Percentiles rank a stretch among this genome's conserved stretches.
These are phyloP conservation scores for Diplogelasinospora grovesii DNA, from an alignment of 495 filamentous ascomycete species.

Conservation along the genomic window DNA sequence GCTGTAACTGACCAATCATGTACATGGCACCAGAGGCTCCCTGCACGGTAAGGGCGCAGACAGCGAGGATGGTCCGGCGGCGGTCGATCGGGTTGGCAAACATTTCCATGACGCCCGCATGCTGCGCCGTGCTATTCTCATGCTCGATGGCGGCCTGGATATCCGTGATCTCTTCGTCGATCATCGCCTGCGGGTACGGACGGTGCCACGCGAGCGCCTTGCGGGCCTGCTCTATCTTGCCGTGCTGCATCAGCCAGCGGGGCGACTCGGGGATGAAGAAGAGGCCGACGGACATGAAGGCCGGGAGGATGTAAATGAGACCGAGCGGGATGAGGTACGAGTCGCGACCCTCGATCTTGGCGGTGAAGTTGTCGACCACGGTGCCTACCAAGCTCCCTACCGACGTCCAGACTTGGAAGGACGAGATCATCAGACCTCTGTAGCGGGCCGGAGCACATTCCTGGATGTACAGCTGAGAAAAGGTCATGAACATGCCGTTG, in stretches of 20 bases:
- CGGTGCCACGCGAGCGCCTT: slow-evolving; percentile 38
- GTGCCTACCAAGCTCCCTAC: slow-evolving; percentile 44
- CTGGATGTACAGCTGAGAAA: slow-evolving; percentile 45
- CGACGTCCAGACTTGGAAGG: slow-evolving; percentile 29
- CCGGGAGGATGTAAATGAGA: slow-evolving; percentile 47
- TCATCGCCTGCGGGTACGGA: slow-evolving; percentile 31
- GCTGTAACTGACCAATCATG: slow-evolving; percentile 52
- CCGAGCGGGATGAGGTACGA: slow-evolving; percentile 52
- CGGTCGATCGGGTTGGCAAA: slow-evolving; percentile 44
- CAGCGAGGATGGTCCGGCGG: slow-evolving; percentile 39
- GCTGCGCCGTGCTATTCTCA: slow-evolving; percentile 35
- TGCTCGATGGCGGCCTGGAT: slow-evolving; percentile 41
- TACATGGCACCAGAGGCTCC: slow-evolving; percentile 55
- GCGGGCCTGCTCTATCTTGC: slow-evolving; percentile 37
- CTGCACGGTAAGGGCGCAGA: slow-evolving; percentile 44
- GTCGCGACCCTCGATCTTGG: slow-evolving; percentile 31
- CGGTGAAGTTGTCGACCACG: slow-evolving; percentile 50
- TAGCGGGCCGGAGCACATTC: slow-evolving; percentile 42
- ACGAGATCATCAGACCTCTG: slow-evolving; percentile 37
- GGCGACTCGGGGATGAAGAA: slow-evolving; percentile 56
- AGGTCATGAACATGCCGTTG: slow-evolving; percentile 50
- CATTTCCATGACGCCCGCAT: slow-evolving; percentile 41
- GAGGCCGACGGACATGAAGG: slow-evolving; percentile 40
- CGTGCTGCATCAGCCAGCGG: slow-evolving; percentile 50
- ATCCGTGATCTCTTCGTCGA: slow-evolving; percentile 42